Conservation (phyloP, 2,329 filamentous ascomycete genomes). For the Colletotrichum horii region DNA sequence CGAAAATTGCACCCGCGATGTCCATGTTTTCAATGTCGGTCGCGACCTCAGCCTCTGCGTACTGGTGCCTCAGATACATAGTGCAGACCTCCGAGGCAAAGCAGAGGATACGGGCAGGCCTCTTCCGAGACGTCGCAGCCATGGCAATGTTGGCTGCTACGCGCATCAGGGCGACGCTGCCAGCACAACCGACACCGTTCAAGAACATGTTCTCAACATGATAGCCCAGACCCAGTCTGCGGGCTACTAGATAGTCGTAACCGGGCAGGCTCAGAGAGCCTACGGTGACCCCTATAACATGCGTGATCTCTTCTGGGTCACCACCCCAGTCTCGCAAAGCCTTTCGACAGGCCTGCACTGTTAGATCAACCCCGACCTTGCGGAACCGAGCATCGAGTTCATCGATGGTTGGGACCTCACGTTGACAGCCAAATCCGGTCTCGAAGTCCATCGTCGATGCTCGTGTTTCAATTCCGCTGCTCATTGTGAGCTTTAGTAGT, state of each 20-base stretch:
- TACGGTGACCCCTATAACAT: conserved; percentile 40
- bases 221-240: conserved; percentile 31
- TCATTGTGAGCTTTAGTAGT: not conserved
- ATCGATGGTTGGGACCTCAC: conserved; percentile 22
- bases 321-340: conserved; percentile 34
- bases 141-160: conserved; percentile 25
- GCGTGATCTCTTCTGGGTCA: conserved; percentile 33
- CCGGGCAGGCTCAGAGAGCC: conserved; percentile 41
- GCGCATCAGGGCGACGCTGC: conserved; percentile 35
- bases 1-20: conserved; percentile 28
- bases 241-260: conserved; percentile 39
- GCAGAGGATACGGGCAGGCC: conserved; percentile 26
- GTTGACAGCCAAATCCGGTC: not conserved
- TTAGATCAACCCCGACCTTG: conserved; percentile 32
- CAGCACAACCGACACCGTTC: conserved; percentile 42
- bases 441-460: not conserved
- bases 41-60: conserved; percentile 25
- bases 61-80: conserved; percentile 18
- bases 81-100: conserved; percentile 29
- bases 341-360: conserved; percentile 33
- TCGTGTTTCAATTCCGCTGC: not conserved
- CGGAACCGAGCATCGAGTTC: conserved; percentile 32
- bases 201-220: conserved; percentile 37
- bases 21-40: conserved; percentile 21
- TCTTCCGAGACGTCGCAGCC: conserved; percentile 18